Base-by-base conservation (phyloP, 2,329 filamentous ascomycete genomes). In the Scedosporium minutisporum region DNA sequence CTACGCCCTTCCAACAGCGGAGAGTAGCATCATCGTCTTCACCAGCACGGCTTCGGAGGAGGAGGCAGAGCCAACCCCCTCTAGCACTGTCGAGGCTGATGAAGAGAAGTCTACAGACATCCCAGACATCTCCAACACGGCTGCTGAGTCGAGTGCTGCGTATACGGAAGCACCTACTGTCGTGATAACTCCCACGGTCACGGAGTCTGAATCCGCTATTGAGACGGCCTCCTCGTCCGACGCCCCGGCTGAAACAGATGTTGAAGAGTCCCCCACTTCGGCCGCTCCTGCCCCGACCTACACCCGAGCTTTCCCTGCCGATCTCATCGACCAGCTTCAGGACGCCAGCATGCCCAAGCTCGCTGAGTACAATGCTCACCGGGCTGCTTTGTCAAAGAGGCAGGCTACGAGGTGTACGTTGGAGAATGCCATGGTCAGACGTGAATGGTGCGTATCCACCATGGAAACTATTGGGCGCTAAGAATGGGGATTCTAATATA, bases 311-410 rank as follows among this genome's bases (percentile, higher is more conserved):
- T 64, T 61, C 63, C 63, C 64, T 21, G 63, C 63, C 63, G 64
- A 65, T 27, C 38, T 29, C 9, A 55, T 65, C 38, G 64, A 65
- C 29, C 57, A 62, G 23, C 64, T 65, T 29, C 64, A 60, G 18
- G 64, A 65, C 38, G 55, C 58, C 9, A 64, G 63, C 60, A 62
- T 65, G 57, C 33, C 59, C 14, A 63, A 63, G 7, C 60, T 65
- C 44, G 41, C 38, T 23, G 57, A 61, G n/a, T 63, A 63, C 38
- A 38, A 48, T 63, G 3, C 14, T 6, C 4, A 14, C n/a, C 51
- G 23, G 29, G 23, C 10, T 14, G 44, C 44, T 48, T 21, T 16
- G 18, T 60, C 46, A 53, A 21, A 58, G 44, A 64, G 62, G 18
- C 29, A n/a, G 23, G 18, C 29, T 25, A 42, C 53, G 29, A 16